Base-by-base conservation (phyloP, 768 basidiomycete species). In the Suillus weaverae region DNA sequence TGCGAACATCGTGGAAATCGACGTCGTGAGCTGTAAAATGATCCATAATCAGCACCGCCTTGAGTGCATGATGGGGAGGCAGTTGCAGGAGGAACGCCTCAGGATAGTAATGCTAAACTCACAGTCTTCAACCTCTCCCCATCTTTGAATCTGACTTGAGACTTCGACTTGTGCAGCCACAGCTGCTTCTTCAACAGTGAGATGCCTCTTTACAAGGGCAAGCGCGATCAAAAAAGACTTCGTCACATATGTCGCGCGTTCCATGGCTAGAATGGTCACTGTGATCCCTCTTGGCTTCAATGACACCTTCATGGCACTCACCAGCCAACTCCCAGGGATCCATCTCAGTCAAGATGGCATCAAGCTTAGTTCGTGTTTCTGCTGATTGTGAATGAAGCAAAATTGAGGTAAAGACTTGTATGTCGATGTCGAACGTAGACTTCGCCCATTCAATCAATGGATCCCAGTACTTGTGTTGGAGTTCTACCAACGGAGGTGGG, bases 71-170 rank as follows among this genome's bases (percentile, higher is more conserved):
- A 53, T 46, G 38, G 26, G 48, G 35, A 60, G 50, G 48, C 48
- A 57, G 68, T 30, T 51, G 39, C 30, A 43, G 7, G 46, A 38
- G 32, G 18, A 59, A 59, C 5, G 54, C 50, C 59, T 39, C 60
- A 16, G 7, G 3, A 30, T 56, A 36, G 50, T 8, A 20, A 61
- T 61, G 8, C 26, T 16, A 53, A 36, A 83, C 97, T 82, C 72
- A 99, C 97, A 94, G 75, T 99, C 97, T 81, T 99, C 97, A 0
- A 99, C 97, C 78, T 99, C 97, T n/a, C 97, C 97, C 97, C 97
- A 99, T 57, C 89, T 84, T 76, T 96, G 88, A 66, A 98, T 98
- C 79, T 99, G 97, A 74, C 94, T 96, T 67, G 89, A 83, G 0
- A 99, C 97, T 78, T 99, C 97, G 9, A 97, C 96, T 61, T 91